A percentile compares a stretch with the other conserved stretches of the same genome.
Evolutionary conservation across 176 grass and related monocot genomes (phyloP).

Genomic region (Stipa capillata): DNA sequence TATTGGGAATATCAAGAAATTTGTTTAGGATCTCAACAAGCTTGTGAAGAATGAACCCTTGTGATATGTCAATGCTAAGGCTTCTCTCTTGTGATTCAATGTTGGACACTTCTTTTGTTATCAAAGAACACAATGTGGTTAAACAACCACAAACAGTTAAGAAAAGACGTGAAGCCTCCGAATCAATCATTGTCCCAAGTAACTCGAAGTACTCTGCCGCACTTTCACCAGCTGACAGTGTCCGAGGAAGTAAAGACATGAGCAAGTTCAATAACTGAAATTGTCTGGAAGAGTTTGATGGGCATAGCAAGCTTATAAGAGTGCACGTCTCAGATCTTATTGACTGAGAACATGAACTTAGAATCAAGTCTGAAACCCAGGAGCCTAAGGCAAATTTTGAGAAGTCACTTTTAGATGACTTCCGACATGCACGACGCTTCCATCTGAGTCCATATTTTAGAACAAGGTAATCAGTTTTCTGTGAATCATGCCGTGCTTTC

Average conservation of each 20-base stretch:
- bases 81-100: constrained; percentile 95
- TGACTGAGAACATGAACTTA: constrained; percentile 97
- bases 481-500: constrained; percentile 42
- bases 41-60: constrained; percentile 95
- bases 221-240: constrained; percentile 74
- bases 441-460: constrained; percentile 92
- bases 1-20: constrained; percentile 94
- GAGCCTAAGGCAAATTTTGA: constrained; percentile 88
- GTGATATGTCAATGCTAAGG: constrained; percentile 86
- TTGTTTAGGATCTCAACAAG: constrained; percentile 93
- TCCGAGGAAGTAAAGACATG: constrained; percentile 71
- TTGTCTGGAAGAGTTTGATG: constrained; percentile 63
- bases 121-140: constrained; percentile 63
- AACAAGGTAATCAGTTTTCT: constrained; percentile 73
- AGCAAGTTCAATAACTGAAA: constrained; percentile 95
- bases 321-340: constrained; percentile 94
- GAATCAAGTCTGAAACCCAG: constrained; percentile 94
- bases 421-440: constrained; percentile 75
- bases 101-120: constrained; percentile 84
- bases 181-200: constrained; percentile 81
- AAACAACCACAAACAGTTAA: constrained; percentile 84
- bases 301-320: constrained; percentile 83
- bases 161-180: constrained; percentile 72
- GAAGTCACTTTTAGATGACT: constrained; percentile 72
- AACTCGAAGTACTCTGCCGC: constrained; percentile 96